A percentile compares a stretch with the other conserved stretches of the same genome.
These are phyloP conservation scores for Taiozyma sp. DNA, from an alignment of 1,139 yeast genomes.

Conservation along the genomic window DNA sequence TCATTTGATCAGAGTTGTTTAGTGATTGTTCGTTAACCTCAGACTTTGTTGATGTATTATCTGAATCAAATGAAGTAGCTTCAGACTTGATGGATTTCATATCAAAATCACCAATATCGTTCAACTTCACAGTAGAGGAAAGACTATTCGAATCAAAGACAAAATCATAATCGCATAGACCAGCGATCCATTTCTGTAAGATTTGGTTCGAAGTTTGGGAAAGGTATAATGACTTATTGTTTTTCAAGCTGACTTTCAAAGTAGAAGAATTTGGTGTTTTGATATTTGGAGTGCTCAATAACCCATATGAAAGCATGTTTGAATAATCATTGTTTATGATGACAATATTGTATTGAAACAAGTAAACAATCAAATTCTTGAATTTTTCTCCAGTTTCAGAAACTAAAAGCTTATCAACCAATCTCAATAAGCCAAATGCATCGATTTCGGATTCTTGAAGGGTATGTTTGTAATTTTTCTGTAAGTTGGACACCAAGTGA, in stretches of 20 bases:
- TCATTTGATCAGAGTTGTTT: constrained; percentile 16
- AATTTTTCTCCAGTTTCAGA: constrained; percentile 20
- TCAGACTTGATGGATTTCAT: not conserved
- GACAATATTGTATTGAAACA: constrained; percentile 23
- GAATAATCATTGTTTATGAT: constrained; percentile 10
- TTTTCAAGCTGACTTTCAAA: constrained; percentile 11
- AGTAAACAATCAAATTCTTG: constrained; percentile 25
- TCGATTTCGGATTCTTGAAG: constrained; percentile 17
- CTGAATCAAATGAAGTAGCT: not conserved
- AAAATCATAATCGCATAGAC: constrained; percentile 27
- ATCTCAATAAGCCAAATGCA: constrained; percentile 29
- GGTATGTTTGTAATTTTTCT: constrained; percentile 5
- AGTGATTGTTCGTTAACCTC: not conserved
- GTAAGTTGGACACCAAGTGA: constrained; percentile 18
- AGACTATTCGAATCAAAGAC: constrained; percentile 25
- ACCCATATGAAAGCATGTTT: constrained; percentile 5
- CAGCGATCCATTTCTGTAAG: constrained; percentile 34
- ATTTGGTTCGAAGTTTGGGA: constrained; percentile 23
- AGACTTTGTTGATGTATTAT: not conserved
- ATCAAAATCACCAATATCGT: not conserved
- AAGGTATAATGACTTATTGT: constrained; percentile 17
- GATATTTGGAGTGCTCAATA: constrained; percentile 12
- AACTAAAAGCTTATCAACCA: constrained; percentile 27
- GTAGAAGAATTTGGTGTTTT: constrained; percentile 21
- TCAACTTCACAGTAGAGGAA: constrained; percentile 28